A percentile compares a stretch with the other conserved stretches of the same genome.
Conservation (phyloP, 108 stramenopile species). For the Schizochytrium sp. region DNA sequence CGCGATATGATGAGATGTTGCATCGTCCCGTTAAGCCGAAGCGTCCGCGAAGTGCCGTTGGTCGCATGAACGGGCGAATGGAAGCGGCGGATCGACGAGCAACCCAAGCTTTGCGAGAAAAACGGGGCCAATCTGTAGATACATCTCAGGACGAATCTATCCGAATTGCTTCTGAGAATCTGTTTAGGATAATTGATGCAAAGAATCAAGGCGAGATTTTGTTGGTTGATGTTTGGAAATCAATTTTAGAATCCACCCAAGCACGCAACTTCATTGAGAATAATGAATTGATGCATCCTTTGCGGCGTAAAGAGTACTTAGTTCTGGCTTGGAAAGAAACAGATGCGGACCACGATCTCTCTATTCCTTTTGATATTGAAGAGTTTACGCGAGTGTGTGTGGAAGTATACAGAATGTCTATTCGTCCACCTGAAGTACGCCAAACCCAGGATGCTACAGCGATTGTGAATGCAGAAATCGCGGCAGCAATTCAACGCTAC, state of each 20-base stretch:
- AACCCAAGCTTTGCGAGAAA: background rate
- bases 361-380: background rate
- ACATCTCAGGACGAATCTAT: background rate
- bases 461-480: background rate
- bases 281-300: background rate
- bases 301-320: slow-evolving; percentile 36
- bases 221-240: background rate
- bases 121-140: background rate
- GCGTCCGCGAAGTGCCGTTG: slow-evolving; percentile 40
- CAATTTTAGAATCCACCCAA: background rate
- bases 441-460: background rate
- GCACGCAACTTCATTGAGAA: background rate
- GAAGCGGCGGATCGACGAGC: slow-evolving; percentile 43
- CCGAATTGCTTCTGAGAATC: background rate
- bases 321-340: background rate
- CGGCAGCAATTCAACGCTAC: background rate
- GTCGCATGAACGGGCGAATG: slow-evolving; percentile 32
- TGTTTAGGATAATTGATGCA: slow-evolving; percentile 5
- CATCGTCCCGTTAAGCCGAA: background rate
- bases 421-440: background rate
- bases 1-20: slow-evolving; percentile 20
- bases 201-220: background rate
- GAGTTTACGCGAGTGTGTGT: background rate
- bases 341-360: background rate
- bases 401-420: background rate